Evolutionary conservation across 495 filamentous ascomycete genomes (phyloP).

Genomic region (Neurospora tetraspora): DNA sequence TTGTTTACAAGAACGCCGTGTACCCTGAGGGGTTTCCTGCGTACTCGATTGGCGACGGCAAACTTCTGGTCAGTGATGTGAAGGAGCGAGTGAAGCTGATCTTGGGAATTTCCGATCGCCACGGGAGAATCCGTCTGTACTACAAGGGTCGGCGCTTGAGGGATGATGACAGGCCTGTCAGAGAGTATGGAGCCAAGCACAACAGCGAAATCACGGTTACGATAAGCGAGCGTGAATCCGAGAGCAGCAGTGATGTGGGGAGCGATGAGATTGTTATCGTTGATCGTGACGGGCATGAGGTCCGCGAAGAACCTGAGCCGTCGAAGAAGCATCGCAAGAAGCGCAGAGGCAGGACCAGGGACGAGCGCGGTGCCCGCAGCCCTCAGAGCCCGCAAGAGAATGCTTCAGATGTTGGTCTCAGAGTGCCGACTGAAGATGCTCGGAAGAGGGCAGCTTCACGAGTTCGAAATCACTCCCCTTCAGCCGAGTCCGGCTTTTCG

Average conservation of each 20-base stretch:
- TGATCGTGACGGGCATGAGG: slow-evolving; percentile 10
- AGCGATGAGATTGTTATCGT: slow-evolving; percentile 38
- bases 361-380: slow-evolving; percentile 9
- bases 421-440: slow-evolving; percentile 13
- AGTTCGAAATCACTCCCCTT: slow-evolving; percentile 19
- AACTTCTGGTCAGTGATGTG: slow-evolving; percentile 57
- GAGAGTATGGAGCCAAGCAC: slow-evolving; percentile 69
- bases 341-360: slow-evolving; percentile 12
- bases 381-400: slow-evolving; percentile 26
- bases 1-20: slow-evolving; percentile 59
- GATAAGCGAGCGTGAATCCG: slow-evolving; percentile 41
- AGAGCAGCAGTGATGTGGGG: slow-evolving; percentile 38
- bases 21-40: slow-evolving; percentile 72
- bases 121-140: slow-evolving; percentile 54
- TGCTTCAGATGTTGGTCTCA: slow-evolving; percentile 23
- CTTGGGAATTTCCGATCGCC: slow-evolving; percentile 49
- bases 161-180: slow-evolving; percentile 52
- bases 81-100: slow-evolving; percentile 53
- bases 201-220: slow-evolving; percentile 57
- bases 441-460: slow-evolving; percentile 14
- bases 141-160: slow-evolving; percentile 76
- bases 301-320: slow-evolving; percentile 1
- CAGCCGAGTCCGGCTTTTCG: slow-evolving; percentile 9
- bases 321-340: slow-evolving; percentile 15
- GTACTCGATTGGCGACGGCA: slow-evolving; percentile 71